Conservation (phyloP, 306 rosid genomes). For the Inga oerstediana region DNA sequence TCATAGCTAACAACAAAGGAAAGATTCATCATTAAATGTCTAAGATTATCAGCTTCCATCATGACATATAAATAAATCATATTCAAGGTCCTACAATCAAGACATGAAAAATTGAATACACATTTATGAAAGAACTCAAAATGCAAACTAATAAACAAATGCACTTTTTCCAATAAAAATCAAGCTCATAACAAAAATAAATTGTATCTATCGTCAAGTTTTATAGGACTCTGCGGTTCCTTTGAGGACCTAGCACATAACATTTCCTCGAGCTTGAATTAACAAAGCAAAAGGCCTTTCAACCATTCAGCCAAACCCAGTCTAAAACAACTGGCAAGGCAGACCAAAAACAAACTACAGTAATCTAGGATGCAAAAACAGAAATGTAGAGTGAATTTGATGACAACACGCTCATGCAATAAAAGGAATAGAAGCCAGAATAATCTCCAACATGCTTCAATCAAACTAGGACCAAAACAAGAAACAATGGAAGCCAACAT, state of each 20-base stretch:
- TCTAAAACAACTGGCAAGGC: neutral
- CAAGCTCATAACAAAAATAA: neutral
- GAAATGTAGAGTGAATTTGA: neutral
- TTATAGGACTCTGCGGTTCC: neutral
- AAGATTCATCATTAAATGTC: neutral
- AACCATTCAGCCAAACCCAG: neutral
- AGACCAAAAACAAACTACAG: neutral
- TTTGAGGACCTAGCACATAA: neutral
- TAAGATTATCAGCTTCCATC: neutral
- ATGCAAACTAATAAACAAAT: neutral
- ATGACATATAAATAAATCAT: neutral
- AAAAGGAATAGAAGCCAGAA: neutral
- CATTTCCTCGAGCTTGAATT: neutral
- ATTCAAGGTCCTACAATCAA: neutral
- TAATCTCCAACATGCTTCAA: neutral
- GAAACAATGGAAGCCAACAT: neutral
- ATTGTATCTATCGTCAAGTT: neutral
- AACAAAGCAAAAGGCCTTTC: neutral
- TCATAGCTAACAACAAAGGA: neutral
- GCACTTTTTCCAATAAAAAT: neutral
- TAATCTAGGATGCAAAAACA: neutral
- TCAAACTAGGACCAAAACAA: neutral
- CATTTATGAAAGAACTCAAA: neutral
- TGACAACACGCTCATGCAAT: neutral
- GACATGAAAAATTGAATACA: neutral